Evolutionary conservation across 2,329 filamentous ascomycete species (phyloP).

Genomic region (Ceratocystiopsis brevicomis): DNA sequence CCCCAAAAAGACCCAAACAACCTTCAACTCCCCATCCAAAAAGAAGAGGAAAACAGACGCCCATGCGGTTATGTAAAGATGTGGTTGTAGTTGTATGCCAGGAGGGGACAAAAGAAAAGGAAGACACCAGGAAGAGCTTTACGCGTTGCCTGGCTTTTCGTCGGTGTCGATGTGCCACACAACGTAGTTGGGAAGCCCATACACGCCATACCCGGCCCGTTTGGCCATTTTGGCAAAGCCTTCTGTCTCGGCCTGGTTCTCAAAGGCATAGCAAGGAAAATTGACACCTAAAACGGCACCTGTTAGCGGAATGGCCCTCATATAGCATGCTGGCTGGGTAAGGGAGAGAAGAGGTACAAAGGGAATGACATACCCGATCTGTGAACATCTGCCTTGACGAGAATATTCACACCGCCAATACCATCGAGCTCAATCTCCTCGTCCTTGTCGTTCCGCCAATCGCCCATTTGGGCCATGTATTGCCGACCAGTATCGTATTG

Average conservation of each 20-base stretch:
- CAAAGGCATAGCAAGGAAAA: slow-evolving; percentile 89
- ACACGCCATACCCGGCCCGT: slow-evolving; percentile 78
- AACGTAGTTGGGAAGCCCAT: slow-evolving; percentile 88
- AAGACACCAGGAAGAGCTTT: slow-evolving; percentile 7
- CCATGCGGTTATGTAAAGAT: not conserved
- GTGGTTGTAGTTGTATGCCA: not conserved
- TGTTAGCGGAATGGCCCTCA: not conserved
- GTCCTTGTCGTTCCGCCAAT: slow-evolving; percentile 83
- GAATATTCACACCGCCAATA: slow-evolving; percentile 89
- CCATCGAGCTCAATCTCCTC: slow-evolving; percentile 85
- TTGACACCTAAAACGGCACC: slow-evolving; percentile 55
- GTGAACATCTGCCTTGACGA: slow-evolving; percentile 96
- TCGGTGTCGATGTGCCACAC: slow-evolving; percentile 98
- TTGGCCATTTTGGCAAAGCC: slow-evolving; percentile 99
- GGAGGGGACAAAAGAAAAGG: not conserved
- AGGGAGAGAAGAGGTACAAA: not conserved
- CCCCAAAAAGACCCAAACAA: slow-evolving; percentile 1
- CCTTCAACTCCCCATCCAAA: slow-evolving; percentile 7
- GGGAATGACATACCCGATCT: slow-evolving; percentile 49
- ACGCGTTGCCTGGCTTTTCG: slow-evolving; percentile 72
- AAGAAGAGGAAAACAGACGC: not conserved
- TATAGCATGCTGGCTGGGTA: not conserved
- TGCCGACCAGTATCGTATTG: slow-evolving; percentile 79
- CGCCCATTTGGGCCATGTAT: slow-evolving; percentile 80
- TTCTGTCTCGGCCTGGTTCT: slow-evolving; percentile 97